Evolutionary conservation across 495 filamentous ascomycete genomes (phyloP), one percentile per base, ranked within the genome.

Genomic region (Penicillium ochrochloron): DNA sequence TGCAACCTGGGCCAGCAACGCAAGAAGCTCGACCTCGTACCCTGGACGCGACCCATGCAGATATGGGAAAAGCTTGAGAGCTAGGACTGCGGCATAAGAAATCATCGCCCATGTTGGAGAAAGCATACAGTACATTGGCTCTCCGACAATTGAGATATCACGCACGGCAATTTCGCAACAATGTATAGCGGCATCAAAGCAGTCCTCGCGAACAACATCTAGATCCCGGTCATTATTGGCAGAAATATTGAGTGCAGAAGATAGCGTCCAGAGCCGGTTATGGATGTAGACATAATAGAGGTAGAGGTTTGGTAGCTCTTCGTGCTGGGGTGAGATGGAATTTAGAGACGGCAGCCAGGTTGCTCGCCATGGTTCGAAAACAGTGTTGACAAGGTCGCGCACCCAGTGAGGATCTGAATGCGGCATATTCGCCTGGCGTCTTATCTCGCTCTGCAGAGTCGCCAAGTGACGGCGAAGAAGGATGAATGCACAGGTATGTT

Each of bases 191-290:
- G 75, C 67, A 7, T 77, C 68, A 27, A 83, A 78, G 17, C 73
- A 70, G 17, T 83, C 76, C 6, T 84, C 69, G 6, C 71, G 76
- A 57, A 86, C 71, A 34, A 78, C 70, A 51, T 84, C 77, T 10
- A 87, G 64, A 23, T 70, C 42, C 2, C 39, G 33, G 7, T 39
- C 61, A 5, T 52, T n/a, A 2, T 48, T 62, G 5, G 59, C 57
- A 2, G 65, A 62, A 2, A 29, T 35, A n/a, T 66, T 59, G 14
- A 75, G 67, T 19, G 70, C 73, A 27, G 65, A 68, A 0, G 73
- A 75, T 14, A 75, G 41, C 0, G 67, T 75, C 73, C 73, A 75
- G 5, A 73, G 57, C 9, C 70, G 58, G n/a, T 65, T 64, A 37
- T 75, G 73, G 2, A 68, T 11, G 34, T 73, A 75, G 1, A 75